Evolutionary conservation across 164 flowering plant genomes (phyloP), one percentile per base, ranked within the genome.

Genomic region (Euptelea pleiosperma): DNA sequence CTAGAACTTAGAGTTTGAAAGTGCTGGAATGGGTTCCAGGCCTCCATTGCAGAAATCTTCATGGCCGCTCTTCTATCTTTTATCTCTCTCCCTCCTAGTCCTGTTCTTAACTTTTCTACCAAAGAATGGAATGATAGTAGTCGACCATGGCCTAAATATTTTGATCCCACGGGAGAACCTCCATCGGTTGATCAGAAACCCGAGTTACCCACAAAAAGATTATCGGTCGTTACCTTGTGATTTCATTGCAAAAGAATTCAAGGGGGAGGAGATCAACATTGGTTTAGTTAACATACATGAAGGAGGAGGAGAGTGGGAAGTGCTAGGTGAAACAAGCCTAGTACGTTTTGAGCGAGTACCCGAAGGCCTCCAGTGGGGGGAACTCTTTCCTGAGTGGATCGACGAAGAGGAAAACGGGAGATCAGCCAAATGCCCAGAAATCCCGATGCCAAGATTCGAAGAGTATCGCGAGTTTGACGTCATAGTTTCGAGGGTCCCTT

Each of bases 361-460:
- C 0, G 45, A 53, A 9, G 52, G 55, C 4, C 14, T 67, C 15
- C 21, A 15, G 4, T 86, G 96, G 96, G n/a, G n/a, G n/a, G 70
- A 74, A 3, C 62, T 82, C 2, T 88, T 77, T 37, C 96, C 92
- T 0, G 80, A 68, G 43, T 80, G 85, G 90, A 76, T 84, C 6
- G 82, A 88, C 26, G 90, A 88, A 47, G 70, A 65, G 0, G 57
- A 63, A 35, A n/a, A n/a, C n/a, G 49, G 55, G 63, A 21, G 21
- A 1, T 6, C 44, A 5, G 77, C 81, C 0, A 14, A 11, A 8
- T 88, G 92, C 62, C 90, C 92, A 6, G 68, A 75, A 7, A 69
- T 88, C 19, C 92, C 92, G 3, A 75, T 88, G 84, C 88, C 86
- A 12, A 30, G 16, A 39, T 57, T 64, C 37, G 71, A 62, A 36